Conservation (phyloP, 1,284 basidiomycete species). For the Pseudozyma tsukubaensis region DNA sequence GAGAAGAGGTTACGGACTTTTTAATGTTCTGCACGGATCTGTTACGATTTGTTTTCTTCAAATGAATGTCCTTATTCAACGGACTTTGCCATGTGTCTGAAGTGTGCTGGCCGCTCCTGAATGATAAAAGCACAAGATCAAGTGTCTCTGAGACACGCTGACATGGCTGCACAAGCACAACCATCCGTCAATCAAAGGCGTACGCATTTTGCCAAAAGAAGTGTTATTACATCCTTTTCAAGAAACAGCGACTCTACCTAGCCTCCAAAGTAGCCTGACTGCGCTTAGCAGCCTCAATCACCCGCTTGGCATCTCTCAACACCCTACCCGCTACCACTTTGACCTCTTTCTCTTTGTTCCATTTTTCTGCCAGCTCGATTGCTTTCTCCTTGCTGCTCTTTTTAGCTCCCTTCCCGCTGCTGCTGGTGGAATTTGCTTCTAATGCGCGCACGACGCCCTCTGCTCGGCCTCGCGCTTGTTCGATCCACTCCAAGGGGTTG, state of each 20-base stretch:
- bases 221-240: too few relatives aligned
- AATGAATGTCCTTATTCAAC: too few relatives aligned
- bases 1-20: too few relatives aligned
- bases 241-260: neutral
- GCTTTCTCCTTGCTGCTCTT: neutral
- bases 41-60: too few relatives aligned
- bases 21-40: too few relatives aligned
- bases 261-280: constrained; percentile 15
- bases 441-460: constrained; percentile 8
- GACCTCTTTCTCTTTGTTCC: constrained; percentile 13
- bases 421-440: neutral
- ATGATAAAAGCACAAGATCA: too few relatives aligned
- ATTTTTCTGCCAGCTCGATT: constrained; percentile 8
- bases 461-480: constrained; percentile 29
- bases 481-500: constrained; percentile 27
- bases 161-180: too few relatives aligned
- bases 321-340: constrained; percentile 23
- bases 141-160: too few relatives aligned
- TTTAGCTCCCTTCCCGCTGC: neutral
- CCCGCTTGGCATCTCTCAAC: constrained; percentile 37
- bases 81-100: too few relatives aligned
- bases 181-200: too few relatives aligned
- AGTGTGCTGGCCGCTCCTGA: too few relatives aligned
- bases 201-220: too few relatives aligned
- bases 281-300: constrained; percentile 10